Percentiles rank a stretch among this genome's conserved stretches.
Evolutionary conservation across 2,329 filamentous ascomycete genomes (phyloP).

Genomic region (Trichoderma citrinoviride): DNA sequence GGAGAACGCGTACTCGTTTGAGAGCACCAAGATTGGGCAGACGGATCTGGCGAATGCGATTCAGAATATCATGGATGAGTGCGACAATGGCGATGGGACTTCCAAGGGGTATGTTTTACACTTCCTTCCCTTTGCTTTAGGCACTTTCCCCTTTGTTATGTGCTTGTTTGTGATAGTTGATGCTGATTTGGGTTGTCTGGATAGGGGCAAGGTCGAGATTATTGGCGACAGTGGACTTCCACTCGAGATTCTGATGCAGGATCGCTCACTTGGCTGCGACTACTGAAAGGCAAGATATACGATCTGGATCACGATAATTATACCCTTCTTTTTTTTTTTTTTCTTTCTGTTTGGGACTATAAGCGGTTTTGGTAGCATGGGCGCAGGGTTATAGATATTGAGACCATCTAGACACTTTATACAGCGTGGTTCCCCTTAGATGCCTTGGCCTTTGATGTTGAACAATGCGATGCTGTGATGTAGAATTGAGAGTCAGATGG

Average conservation of each 20-base stretch:
- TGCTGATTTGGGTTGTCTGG: neutral
- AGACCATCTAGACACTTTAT: neutral
- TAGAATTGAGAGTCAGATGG: no score
- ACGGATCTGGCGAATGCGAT: neutral
- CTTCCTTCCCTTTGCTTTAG: no score
- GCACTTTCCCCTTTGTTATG: no score
- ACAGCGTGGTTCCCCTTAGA: neutral
- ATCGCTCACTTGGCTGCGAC: neutral
- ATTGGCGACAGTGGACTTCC: neutral
- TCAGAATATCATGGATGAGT: slow-evolving; percentile 7
- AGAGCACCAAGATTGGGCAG: slow-evolving; percentile 1
- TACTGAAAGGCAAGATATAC: neutral
- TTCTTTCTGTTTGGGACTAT: neutral
- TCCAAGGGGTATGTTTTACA: slow-evolving; percentile 2
- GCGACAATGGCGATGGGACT: neutral
- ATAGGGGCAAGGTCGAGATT: neutral
- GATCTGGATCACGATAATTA: neutral
- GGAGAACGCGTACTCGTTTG: neutral
- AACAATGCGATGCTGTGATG: no score
- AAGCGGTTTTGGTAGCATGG: slow-evolving; percentile 4
- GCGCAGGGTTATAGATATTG: slow-evolving; percentile 11
- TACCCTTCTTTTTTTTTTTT: slow-evolving; percentile 4
- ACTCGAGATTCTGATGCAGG: neutral
- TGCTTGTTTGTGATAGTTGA: neutral
- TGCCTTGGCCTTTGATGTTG: neutral